phyloP scores from a whole-genome alignment of 1,284 basidiomycete species.

The Malassezia psittaci region DNA sequence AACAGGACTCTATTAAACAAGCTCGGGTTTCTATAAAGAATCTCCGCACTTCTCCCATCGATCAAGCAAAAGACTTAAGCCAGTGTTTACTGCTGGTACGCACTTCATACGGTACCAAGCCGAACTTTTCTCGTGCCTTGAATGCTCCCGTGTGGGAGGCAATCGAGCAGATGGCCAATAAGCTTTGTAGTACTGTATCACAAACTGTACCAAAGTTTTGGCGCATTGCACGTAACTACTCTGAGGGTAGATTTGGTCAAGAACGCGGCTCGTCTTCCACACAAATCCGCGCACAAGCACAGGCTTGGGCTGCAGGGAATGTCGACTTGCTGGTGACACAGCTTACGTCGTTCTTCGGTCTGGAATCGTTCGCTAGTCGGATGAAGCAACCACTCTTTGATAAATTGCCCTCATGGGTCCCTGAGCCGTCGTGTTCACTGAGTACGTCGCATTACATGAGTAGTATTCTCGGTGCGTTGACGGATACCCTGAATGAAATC shows the following conservation, averaged over 20 bases:
- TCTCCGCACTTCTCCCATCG: constrained; percentile 46
- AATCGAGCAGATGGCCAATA: constrained; percentile 57
- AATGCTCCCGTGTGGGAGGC: constrained; percentile 59
- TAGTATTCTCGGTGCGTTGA: constrained; percentile 69
- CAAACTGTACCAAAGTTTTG: constrained; percentile 77
- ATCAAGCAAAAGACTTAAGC: constrained; percentile 50
- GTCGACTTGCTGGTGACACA: constrained; percentile 75
- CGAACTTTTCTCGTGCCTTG: constrained; percentile 22
- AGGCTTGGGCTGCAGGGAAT: constrained; percentile 81
- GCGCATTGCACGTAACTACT: constrained; percentile 78
- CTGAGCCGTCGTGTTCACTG: constrained; percentile 66
- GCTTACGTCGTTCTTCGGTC: constrained; percentile 76
- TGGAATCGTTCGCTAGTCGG: constrained; percentile 61
- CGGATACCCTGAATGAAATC: constrained; percentile 74
- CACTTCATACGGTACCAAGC: constrained; percentile 16
- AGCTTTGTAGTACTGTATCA: constrained; percentile 52
- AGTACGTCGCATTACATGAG: constrained; percentile 71
- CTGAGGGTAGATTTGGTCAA: constrained; percentile 54
- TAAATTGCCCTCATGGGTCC: constrained; percentile 59
- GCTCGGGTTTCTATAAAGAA: background rate
- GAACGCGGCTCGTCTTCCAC: constrained; percentile 1
- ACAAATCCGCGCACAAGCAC: constrained; percentile 65
- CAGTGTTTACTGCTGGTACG: constrained; percentile 37
- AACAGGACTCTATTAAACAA: background rate
- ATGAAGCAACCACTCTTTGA: constrained; percentile 52